Conservation (phyloP, 257 asterid species). For the Salvia splendens region DNA sequence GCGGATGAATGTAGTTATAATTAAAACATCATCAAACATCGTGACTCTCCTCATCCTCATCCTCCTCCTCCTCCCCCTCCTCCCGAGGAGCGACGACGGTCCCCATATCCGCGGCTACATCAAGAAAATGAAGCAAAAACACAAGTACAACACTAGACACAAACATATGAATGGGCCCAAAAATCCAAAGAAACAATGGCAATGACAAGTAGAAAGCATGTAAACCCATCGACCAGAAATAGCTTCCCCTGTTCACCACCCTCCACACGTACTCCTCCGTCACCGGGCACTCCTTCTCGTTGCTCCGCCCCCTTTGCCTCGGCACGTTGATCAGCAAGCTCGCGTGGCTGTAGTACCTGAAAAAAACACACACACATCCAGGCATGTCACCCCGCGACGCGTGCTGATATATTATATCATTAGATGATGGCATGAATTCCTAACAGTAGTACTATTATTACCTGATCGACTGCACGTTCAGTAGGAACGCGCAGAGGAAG, state of each 20-base stretch:
- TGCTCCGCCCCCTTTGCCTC: slow-evolving; percentile 9
- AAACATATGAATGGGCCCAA: slow-evolving; percentile 91
- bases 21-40: too few species aligned
- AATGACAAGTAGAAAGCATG: slow-evolving; percentile 80
- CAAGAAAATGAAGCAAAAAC: slow-evolving; percentile 67
- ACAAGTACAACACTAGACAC: slow-evolving; percentile 53
- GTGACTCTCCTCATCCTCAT: too few species aligned
- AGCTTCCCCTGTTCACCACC: slow-evolving; percentile 71
- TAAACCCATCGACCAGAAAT: slow-evolving; percentile 92
- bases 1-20: too few species aligned
- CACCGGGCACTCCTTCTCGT: slow-evolving; percentile 25
- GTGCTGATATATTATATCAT: too few species aligned
- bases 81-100: slow-evolving; percentile 23
- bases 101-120: slow-evolving; percentile 48
- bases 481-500: slow-evolving; percentile 71
- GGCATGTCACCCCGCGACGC: too few species aligned
- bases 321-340: slow-evolving; percentile 89
- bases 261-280: slow-evolving; percentile 65
- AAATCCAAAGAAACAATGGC: slow-evolving; percentile 84
- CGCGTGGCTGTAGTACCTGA: slow-evolving; percentile 86
- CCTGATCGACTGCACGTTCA: slow-evolving; percentile 73
- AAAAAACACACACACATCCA: too few species aligned
- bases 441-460: too few species aligned
- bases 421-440: too few species aligned
- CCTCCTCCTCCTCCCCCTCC: too few species aligned